Conservation (phyloP, 2,329 filamentous ascomycete genomes). For the Madurella mycetomatis region DNA sequence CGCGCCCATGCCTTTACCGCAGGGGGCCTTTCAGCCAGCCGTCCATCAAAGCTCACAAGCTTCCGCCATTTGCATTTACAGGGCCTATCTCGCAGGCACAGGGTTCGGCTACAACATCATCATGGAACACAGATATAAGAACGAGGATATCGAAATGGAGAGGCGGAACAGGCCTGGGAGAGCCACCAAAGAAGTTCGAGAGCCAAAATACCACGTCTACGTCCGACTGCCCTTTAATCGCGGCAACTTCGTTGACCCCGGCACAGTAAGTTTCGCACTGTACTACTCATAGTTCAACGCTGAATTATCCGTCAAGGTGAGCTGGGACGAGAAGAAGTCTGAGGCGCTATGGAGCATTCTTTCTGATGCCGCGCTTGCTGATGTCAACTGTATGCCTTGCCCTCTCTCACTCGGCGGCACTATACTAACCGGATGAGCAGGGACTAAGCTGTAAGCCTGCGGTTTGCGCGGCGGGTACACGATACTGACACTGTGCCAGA, state of each 20-base stretch:
- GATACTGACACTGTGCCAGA: constrained; percentile 38
- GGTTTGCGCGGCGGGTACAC: not conserved
- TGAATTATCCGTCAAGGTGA: constrained; percentile 52
- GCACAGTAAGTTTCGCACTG: constrained; percentile 55
- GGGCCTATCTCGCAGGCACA: constrained; percentile 2
- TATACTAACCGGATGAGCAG: constrained; percentile 39
- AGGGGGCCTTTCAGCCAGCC: not conserved
- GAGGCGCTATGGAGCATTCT: constrained; percentile 86
- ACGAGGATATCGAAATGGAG: constrained; percentile 8
- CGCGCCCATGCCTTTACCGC: not conserved
- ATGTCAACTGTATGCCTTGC: constrained; percentile 72
- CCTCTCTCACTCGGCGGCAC: not conserved
- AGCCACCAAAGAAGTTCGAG: constrained; percentile 27
- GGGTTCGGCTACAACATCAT: not conserved
- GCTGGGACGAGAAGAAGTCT: constrained; percentile 86
- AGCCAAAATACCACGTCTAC: constrained; percentile 68
- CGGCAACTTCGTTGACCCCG: constrained; percentile 84
- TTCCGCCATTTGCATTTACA: constrained; percentile 2
- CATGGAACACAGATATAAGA: constrained; percentile 6
- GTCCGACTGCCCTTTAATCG: constrained; percentile 85
- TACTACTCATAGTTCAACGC: constrained; percentile 16
- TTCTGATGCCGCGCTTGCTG: constrained; percentile 72
- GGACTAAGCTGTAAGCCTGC: constrained; percentile 66
- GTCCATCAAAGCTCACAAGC: not conserved
- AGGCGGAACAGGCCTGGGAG: constrained; percentile 5